These are phyloP conservation scores for Aspergillus floridensis DNA, from an alignment of 2,329 filamentous ascomycete genomes.

Conservation along the genomic window DNA sequence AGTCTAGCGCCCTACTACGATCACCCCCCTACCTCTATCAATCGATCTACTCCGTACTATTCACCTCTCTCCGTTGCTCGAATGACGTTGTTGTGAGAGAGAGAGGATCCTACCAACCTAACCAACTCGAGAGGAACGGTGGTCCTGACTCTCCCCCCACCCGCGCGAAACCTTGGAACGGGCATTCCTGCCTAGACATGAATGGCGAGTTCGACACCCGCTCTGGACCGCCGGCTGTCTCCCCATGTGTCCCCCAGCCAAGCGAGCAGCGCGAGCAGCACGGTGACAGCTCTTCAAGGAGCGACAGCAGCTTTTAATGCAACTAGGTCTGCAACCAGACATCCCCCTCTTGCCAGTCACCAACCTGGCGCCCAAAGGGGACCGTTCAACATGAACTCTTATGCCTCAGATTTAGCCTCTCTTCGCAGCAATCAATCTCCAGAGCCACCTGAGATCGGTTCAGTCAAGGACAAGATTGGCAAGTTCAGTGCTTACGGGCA, in stretches of 20 bases:
- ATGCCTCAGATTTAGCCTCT: slow-evolving; percentile 11
- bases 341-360: slow-evolving; percentile 17
- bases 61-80: not conserved
- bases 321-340: slow-evolving; percentile 18
- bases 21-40: not conserved
- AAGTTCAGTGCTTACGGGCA: slow-evolving; percentile 28
- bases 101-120: no score
- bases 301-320: slow-evolving; percentile 37
- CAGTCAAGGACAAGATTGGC: slow-evolving; percentile 41
- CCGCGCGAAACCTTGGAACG: slow-evolving; percentile 7
- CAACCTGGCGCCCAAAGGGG: slow-evolving; percentile 17
- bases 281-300: slow-evolving; percentile 33
- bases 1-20: not conserved
- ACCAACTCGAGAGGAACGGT: not conserved
- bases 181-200: slow-evolving; percentile 20
- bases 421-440: slow-evolving; percentile 22
- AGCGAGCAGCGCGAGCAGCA: slow-evolving; percentile 10
- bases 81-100: not conserved
- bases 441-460: slow-evolving; percentile 30
- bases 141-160: not conserved
- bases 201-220: slow-evolving; percentile 30
- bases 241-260: slow-evolving; percentile 24
- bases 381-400: slow-evolving; percentile 20
- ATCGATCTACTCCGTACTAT: not conserved
- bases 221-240: slow-evolving; percentile 30